Conservation (phyloP, 148 eudicot genomes). For the Vaccinium myrtillus region DNA sequence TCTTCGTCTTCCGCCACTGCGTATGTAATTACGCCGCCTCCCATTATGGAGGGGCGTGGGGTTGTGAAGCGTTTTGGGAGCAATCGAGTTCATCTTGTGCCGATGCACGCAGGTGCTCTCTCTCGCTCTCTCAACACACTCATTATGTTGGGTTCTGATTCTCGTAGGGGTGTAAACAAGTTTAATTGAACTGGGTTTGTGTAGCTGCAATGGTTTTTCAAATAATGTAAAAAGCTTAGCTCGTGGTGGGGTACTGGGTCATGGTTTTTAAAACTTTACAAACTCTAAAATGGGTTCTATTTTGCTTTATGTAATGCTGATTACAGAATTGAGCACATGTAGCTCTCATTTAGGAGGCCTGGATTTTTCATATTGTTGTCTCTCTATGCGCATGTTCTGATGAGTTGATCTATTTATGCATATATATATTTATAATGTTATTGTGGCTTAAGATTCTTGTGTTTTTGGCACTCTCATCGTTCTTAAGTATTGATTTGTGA, state of each 20-base stretch:
- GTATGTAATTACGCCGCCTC: slow-evolving; percentile 63
- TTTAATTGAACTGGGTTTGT: not conserved
- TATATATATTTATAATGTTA: not conserved
- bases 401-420: not conserved
- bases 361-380: not conserved
- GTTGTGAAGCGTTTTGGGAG: slow-evolving; percentile 62
- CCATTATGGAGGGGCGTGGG: slow-evolving; percentile 61
- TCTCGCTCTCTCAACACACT: not conserved
- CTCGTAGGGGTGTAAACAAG: no score
- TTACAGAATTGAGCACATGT: not conserved
- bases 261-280: not conserved
- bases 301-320: not conserved
- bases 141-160: not conserved
- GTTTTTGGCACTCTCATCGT: not conserved
- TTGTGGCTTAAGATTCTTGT: not conserved
- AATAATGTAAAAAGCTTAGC: not conserved
- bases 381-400: not conserved
- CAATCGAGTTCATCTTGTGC: slow-evolving; percentile 59
- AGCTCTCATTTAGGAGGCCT: not conserved
- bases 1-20: slow-evolving; percentile 30
- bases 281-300: not conserved
- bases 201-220: not conserved
- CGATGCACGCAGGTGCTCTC: slow-evolving; percentile 74
- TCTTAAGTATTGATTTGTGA: not conserved
- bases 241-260: not conserved